Conservation (phyloP, 805 yeast genomes). For the Aciculoconidium aculeatum region DNA sequence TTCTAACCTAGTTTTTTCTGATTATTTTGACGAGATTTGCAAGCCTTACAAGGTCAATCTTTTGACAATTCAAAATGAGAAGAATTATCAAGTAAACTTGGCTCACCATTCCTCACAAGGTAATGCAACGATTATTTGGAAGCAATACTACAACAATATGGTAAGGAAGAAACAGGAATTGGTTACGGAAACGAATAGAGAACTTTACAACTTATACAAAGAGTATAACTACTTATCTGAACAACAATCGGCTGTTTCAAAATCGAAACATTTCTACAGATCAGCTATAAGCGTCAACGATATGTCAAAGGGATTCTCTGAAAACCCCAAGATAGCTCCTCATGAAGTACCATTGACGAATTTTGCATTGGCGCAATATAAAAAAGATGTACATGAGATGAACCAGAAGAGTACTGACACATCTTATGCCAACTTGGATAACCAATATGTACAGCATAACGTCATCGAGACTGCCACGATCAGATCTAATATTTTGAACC, state of each 20-base stretch:
- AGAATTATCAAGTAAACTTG: conserved; percentile 23
- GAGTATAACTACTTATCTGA: conserved; percentile 23
- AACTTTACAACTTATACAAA: conserved; percentile 23
- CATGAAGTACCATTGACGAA: too few species aligned
- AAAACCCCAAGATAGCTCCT: not conserved
- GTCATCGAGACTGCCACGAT: conserved; percentile 27
- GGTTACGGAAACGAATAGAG: conserved; percentile 19
- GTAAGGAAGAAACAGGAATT: conserved; percentile 19
- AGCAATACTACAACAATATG: conserved; percentile 23
- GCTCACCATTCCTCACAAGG: conserved; percentile 15
- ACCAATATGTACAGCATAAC: conserved; percentile 22
- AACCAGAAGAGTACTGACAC: conserved; percentile 12
- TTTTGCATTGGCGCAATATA: too few species aligned
- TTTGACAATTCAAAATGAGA: conserved; percentile 21
- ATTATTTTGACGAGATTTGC: conserved; percentile 17
- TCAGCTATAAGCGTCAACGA: conserved; percentile 18
- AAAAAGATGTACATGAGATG: not conserved
- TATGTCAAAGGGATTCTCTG: conserved; percentile 9
- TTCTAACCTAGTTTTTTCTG: conserved; percentile 21
- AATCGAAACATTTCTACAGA: conserved; percentile 19
- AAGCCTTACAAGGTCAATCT: conserved; percentile 20
- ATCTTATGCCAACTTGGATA: conserved; percentile 18
- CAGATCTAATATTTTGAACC: conserved; percentile 12
- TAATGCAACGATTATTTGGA: conserved; percentile 29
- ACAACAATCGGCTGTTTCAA: conserved; percentile 6